A percentile compares a stretch with the other conserved stretches of the same genome.
phyloP scores from a whole-genome alignment of 129 eudicot genomes.

The Ambrosia artemisiifolia region DNA sequence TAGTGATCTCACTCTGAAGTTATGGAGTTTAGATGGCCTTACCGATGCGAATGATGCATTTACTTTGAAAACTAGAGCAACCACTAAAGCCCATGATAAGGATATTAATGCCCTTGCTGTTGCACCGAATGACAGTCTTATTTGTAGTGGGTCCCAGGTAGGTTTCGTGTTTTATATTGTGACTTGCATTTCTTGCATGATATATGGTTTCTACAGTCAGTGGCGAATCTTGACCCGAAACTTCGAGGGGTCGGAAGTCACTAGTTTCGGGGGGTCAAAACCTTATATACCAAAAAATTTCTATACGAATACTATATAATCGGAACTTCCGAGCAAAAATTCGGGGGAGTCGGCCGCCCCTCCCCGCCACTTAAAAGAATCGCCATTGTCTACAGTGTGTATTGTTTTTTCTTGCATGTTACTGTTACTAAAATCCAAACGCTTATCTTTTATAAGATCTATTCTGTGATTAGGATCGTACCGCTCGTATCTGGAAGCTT shows the following conservation, averaged over 20 bases:
- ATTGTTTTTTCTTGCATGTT: background rate
- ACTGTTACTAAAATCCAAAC: background rate
- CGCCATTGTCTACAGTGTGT: background rate
- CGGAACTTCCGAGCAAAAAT: too few species aligned
- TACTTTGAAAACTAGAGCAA: conserved; percentile 74
- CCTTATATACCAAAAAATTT: too few species aligned
- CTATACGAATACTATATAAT: too few species aligned
- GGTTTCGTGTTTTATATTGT: conserved; percentile 3
- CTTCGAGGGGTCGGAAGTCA: too few species aligned
- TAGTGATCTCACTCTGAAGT: conserved; percentile 85
- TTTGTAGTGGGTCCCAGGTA: conserved; percentile 95
- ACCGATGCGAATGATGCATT: conserved; percentile 41
- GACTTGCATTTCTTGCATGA: background rate
- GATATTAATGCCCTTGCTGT: conserved; percentile 84
- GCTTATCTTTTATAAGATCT: background rate
- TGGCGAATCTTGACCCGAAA: too few species aligned
- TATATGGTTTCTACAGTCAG: background rate
- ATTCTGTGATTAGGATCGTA: conserved; percentile 60
- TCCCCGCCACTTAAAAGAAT: too few species aligned
- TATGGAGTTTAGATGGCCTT: conserved; percentile 75
- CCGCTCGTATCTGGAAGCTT: conserved; percentile 85
- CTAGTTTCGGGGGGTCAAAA: too few species aligned
- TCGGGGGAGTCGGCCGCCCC: too few species aligned
- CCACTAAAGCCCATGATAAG: conserved; percentile 78
- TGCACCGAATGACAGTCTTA: conserved; percentile 87